Evolutionary conservation across 495 filamentous ascomycete genomes (phyloP), one percentile per base, ranked within the genome.

Genomic region (Aspergillus conjunctus): DNA sequence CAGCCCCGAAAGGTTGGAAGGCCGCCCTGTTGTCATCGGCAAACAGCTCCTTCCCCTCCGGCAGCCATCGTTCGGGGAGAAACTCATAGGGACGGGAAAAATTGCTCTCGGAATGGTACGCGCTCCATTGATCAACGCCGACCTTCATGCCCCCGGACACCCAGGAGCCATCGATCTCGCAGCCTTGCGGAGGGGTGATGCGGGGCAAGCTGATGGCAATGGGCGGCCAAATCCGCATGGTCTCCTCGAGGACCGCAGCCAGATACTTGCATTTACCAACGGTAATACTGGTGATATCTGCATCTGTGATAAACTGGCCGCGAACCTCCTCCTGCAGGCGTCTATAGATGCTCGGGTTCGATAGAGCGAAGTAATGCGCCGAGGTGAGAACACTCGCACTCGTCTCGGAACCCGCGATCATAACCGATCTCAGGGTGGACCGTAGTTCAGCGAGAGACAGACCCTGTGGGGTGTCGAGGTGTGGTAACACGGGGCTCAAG

Each of bases 31-130:
- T 32, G 26, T 76, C 70, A 11, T 34, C 61, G 12, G 54, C 63
- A 51, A 61, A 70, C 11, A 2, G 2, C 17, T 46, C 43, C 2
- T 58, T 32, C 15, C 43, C 17, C n/a, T 67, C 58, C 5, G 67
- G 21, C n/a, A 70, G 46, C 67, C 67, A 72, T 30, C 73, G 66
- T 41, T 74, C 68, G 3, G 77, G 77, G 20, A 69, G 37, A 56
- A 73, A 74, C 1, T 59, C 31, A 7, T 74, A 56, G 3, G 68
- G 63, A 7, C 62, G 57, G 8, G 56, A 51, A 53, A 72, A 77
- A 39, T 70, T 68, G 4, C 10, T 31, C 0, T 61, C 48, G 39
- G 55, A 59, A 7, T 63, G 73, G 41, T 62, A 37, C 14, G 67
- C 14, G 64, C 62, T 69, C 64, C 73, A 41, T 11, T 48, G 50